These are phyloP conservation scores for Gnomoniopsis sp. DNA, from an alignment of 2,329 filamentous ascomycete genomes.

Conservation along the genomic window DNA sequence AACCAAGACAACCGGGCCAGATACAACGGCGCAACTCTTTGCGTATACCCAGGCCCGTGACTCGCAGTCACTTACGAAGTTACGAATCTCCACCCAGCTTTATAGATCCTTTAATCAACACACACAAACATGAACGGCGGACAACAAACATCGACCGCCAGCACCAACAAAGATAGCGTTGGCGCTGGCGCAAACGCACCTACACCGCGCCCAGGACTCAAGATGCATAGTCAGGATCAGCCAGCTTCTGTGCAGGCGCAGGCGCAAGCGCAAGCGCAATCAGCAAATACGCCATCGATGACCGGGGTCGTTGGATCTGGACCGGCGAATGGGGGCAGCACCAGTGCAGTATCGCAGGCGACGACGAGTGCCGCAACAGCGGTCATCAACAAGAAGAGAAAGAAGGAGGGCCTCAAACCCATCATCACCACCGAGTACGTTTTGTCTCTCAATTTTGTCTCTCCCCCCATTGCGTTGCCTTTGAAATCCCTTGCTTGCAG, in stretches of 20 bases:
- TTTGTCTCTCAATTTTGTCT: slow-evolving; percentile 8
- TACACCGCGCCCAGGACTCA: neutral
- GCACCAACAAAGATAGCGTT: neutral
- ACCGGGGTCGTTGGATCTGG: slow-evolving; percentile 3
- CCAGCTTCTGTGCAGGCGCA: neutral
- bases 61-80: neutral
- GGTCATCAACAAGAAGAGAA: slow-evolving; percentile 61
- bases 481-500: no score
- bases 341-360: neutral
- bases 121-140: slow-evolving; percentile 11
- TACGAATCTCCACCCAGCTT: neutral
- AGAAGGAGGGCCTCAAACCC: slow-evolving; percentile 71
- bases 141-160: slow-evolving; percentile 5
- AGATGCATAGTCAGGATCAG: slow-evolving; percentile 12
- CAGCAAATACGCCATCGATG: neutral
- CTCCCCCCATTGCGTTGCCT: slow-evolving; percentile 1
- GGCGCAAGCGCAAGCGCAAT: neutral
- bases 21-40: neutral
- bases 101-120: neutral
- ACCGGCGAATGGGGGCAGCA: slow-evolving; percentile 1
- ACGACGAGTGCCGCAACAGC: slow-evolving; percentile 12
- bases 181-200: neutral
- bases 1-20: no score
- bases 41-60: neutral
- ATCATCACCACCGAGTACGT: slow-evolving; percentile 69